Conservation (phyloP, 768 basidiomycete species). For the Collybiopsis luxurians region DNA sequence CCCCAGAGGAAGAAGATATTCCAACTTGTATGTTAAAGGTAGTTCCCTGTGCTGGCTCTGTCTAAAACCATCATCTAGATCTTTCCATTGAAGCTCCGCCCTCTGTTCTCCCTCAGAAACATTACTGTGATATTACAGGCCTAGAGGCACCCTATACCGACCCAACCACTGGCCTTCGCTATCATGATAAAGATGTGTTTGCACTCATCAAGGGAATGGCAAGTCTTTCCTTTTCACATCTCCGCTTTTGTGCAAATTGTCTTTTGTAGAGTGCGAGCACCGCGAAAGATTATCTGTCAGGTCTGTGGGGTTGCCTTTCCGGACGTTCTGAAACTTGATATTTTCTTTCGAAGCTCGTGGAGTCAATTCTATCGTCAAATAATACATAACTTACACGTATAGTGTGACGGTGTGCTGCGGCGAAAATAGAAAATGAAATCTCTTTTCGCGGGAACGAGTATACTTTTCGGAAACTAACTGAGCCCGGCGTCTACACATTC, state of each 20-base stretch:
- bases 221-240: conserved; percentile 12
- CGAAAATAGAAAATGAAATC: too few species aligned
- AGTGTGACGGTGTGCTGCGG: too few species aligned
- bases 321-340: background rate
- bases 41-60: background rate
- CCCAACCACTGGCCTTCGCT: conserved; percentile 74
- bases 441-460: too few species aligned
- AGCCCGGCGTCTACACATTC: too few species aligned
- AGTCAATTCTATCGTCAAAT: conserved; percentile 48
- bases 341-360: conserved; percentile 27
- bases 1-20: conserved; percentile 50
- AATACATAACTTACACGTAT: too few species aligned
- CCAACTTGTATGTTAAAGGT: conserved; percentile 58
- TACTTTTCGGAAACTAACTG: too few species aligned
- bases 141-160: conserved; percentile 85
- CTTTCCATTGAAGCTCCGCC: conserved; percentile 84
- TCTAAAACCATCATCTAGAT: conserved; percentile 39
- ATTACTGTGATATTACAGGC: conserved; percentile 86
- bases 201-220: conserved; percentile 77
- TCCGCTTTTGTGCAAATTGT: background rate
- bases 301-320: conserved; percentile 25
- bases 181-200: conserved; percentile 86
- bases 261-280: conserved; percentile 54
- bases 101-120: conserved; percentile 69
- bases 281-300: conserved; percentile 75